Evolutionary conservation across 371 early-diverging fungal genomes (phyloP), one percentile per base, ranked within the genome.

Genomic region (Aphelidium insulamus): DNA sequence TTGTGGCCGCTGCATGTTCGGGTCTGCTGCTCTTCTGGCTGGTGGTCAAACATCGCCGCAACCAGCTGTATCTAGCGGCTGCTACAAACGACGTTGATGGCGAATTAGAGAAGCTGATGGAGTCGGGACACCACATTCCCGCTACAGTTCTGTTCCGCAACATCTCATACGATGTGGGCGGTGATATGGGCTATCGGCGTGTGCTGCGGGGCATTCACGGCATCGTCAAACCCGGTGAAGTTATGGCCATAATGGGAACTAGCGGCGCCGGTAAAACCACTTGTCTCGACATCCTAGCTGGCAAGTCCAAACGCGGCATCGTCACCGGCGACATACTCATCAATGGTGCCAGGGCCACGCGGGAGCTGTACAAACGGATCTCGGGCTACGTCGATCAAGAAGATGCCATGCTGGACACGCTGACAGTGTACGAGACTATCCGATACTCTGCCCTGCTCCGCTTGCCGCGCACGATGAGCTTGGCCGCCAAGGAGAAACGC

Each of bases 321-420:
- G 69, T 85, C 9, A 53, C 55, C n/a, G 97, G 98, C 0, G 61
- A 71, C n/a, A 75, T 92, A 4, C 57, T 72, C 17, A 62, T 91
- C 12, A 92, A 97, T 41, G 81, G 80, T 2, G 54, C 57, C 3
- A 66, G 72, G 12, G 61, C 54, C 2, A 46, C 55, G 21, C 46
- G 38, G 5, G 59, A 61, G 22, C 37, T 33, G 36, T 69, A 57
- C 41, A 67, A 68, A 30, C 66, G 57, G 20, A 54, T 72, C 30
- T 65, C 59, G 2, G 82, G 87, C n/a, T 87, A 67, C 53, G 87
- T 88, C 0, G 81, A 84, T 45, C 92, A 91, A 45, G 87, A 88
- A 36, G 88, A 88, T 45, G 61, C 71, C 2, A 51, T 85, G 19
- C 72, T 82, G 62, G 59, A 69, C 0, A 80, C 82, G 0, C 49